Conservation (phyloP, 257 asterid species). For the Osmanthus fragrans region DNA sequence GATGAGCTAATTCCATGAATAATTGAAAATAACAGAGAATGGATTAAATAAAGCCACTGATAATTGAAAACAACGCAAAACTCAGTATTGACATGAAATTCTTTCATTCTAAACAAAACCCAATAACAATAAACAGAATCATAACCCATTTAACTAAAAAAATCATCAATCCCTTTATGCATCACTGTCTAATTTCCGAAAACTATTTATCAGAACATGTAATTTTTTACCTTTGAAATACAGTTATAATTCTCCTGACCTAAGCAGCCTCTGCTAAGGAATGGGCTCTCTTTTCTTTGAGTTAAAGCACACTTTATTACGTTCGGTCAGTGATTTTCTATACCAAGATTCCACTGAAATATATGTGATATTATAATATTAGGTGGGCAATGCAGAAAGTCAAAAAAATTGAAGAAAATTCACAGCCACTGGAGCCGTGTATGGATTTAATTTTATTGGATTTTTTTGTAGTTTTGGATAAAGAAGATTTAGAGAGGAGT, state of each 20-base stretch:
- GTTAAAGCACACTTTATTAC: slow-evolving; percentile 17
- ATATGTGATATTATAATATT: not conserved
- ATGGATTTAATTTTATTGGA: slow-evolving; percentile 35
- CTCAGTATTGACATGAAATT: not conserved
- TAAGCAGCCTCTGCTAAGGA: slow-evolving; percentile 11
- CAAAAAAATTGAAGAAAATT: slow-evolving; percentile 19
- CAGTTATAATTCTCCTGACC: not conserved
- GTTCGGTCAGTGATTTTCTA: not conserved
- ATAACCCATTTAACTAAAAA: not conserved
- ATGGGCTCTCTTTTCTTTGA: slow-evolving; percentile 29
- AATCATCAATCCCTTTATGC: not conserved
- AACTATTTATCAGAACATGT: not conserved
- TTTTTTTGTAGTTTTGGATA: slow-evolving; percentile 42
- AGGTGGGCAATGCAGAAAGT: slow-evolving; percentile 41
- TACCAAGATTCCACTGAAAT: not conserved
- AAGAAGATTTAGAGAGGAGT: slow-evolving; percentile 34
- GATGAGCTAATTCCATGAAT: not conserved
- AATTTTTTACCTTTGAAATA: slow-evolving; percentile 24
- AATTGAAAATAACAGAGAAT: not conserved
- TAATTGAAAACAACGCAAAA: not conserved
- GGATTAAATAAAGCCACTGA: not conserved
- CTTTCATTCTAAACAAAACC: not conserved
- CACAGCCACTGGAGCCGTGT: slow-evolving; percentile 60
- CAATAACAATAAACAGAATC: slow-evolving; percentile 9
- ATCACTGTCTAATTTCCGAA: slow-evolving; percentile 1